Conservation (phyloP, 768 basidiomycete genomes). For the Leccinum broughii region DNA sequence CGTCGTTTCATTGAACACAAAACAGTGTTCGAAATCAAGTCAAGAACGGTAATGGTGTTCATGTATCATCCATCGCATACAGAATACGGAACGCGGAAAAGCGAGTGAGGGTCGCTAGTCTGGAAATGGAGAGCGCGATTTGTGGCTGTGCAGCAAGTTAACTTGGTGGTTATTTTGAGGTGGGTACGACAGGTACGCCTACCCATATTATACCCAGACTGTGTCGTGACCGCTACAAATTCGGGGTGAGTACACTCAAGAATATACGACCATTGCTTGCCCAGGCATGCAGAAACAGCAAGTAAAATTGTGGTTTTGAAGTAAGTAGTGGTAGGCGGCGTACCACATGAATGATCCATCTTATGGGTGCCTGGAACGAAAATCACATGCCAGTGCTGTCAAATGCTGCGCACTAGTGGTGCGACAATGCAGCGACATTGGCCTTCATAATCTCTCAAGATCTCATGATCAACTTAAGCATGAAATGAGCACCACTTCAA, state of each 20-base stretch:
- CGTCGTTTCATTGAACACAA: no score
- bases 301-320: background rate
- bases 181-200: background rate
- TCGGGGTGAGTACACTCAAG: background rate
- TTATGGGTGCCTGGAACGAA: background rate
- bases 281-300: background rate
- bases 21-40: no score
- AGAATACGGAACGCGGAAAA: no score
- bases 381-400: no score
- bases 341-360: background rate
- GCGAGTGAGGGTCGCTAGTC: no score
- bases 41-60: no score
- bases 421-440: background rate
- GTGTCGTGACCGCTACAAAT: background rate
- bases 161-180: background rate
- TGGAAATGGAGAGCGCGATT: no score
- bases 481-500: background rate
- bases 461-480: background rate
- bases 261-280: background rate
- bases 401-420: no score
- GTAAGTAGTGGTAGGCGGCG: background rate
- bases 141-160: background rate
- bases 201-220: background rate
- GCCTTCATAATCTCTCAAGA: background rate
- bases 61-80: no score